phyloP scores from a whole-genome alignment of 768 basidiomycete species.

The Infundibulicybe gibba region DNA sequence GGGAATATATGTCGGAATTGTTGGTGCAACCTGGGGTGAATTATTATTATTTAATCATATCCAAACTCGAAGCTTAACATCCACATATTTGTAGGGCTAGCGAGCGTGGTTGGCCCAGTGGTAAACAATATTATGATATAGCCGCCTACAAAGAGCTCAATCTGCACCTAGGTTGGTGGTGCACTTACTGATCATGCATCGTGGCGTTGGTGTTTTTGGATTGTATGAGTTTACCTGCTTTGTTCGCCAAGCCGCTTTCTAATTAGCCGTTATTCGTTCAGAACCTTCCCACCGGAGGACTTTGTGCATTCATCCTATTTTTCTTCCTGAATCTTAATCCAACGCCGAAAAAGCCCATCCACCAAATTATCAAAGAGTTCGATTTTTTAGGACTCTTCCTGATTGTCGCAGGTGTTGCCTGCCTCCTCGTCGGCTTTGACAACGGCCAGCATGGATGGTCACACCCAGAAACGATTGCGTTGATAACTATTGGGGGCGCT shows the following conservation, averaged over 20 bases:
- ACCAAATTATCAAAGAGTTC: conserved; percentile 58
- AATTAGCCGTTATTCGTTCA: conserved; percentile 2
- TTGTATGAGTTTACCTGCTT: too few relatives aligned
- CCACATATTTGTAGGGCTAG: too few relatives aligned
- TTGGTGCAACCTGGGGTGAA: conserved; percentile 85
- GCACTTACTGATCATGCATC: too few relatives aligned
- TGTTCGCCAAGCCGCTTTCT: conserved; percentile 36
- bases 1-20: conserved; percentile 71
- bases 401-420: conserved; percentile 60
- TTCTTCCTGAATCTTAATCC: conserved; percentile 79
- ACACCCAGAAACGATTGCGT: conserved; percentile 52
- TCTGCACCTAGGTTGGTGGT: conserved; percentile 81
- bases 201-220: too few relatives aligned
- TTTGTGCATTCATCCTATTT: conserved; percentile 59
- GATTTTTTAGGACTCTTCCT: conserved; percentile 68
- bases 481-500: conserved; percentile 55
- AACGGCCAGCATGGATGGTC: conserved; percentile 67
- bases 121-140: too few relatives aligned
- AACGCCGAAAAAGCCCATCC: conserved; percentile 51
- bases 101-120: too few relatives aligned
- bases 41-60: conserved; percentile 34
- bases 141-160: conserved; percentile 39
- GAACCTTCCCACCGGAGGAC: conserved; percentile 58
- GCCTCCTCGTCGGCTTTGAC: conserved; percentile 70
- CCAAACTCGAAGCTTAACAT: background rate